Conservation (phyloP, 1,284 basidiomycete species). For the Coriolopsis trogii region DNA sequence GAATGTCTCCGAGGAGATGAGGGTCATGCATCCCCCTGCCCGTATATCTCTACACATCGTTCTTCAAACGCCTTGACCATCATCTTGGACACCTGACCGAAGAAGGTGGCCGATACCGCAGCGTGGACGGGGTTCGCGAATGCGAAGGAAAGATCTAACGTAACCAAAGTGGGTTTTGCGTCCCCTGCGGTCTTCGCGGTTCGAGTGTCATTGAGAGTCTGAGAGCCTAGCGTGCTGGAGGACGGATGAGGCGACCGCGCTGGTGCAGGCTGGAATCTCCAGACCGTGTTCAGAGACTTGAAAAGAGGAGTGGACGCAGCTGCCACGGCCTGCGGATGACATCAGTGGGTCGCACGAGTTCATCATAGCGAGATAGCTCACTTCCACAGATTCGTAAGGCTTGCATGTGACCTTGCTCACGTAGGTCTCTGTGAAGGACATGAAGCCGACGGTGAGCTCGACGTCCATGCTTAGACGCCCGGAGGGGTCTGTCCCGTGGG, state of each 20-base stretch:
- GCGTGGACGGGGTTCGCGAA: constrained; percentile 90
- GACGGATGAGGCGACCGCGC: constrained; percentile 46
- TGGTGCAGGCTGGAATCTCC: constrained; percentile 71
- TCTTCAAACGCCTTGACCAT: constrained; percentile 95
- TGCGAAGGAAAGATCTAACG: constrained; percentile 81
- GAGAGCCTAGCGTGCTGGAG: constrained; percentile 13
- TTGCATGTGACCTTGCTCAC: constrained; percentile 81
- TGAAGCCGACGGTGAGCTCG: constrained; percentile 89
- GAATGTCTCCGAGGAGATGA: no score
- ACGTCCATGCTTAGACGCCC: constrained; percentile 60
- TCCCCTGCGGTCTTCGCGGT: constrained; percentile 23
- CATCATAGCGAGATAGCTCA: constrained; percentile 37
- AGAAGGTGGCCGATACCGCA: constrained; percentile 79
- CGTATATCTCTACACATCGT: constrained; percentile 76
- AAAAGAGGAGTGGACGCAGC: constrained; percentile 86
- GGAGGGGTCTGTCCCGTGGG: constrained; percentile 26
- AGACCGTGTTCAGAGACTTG: constrained; percentile 81
- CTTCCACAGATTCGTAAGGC: constrained; percentile 80
- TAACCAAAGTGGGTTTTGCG: constrained; percentile 67
- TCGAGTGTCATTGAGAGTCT: constrained; percentile 12
- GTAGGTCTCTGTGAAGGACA: constrained; percentile 87
- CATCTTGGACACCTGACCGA: constrained; percentile 83
- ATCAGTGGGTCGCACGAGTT: not conserved
- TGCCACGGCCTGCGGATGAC: constrained; percentile 60
- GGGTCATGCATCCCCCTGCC: constrained; percentile 35